Base-by-base conservation (phyloP, 495 filamentous ascomycete genomes). In the Penicillium coffeae region DNA sequence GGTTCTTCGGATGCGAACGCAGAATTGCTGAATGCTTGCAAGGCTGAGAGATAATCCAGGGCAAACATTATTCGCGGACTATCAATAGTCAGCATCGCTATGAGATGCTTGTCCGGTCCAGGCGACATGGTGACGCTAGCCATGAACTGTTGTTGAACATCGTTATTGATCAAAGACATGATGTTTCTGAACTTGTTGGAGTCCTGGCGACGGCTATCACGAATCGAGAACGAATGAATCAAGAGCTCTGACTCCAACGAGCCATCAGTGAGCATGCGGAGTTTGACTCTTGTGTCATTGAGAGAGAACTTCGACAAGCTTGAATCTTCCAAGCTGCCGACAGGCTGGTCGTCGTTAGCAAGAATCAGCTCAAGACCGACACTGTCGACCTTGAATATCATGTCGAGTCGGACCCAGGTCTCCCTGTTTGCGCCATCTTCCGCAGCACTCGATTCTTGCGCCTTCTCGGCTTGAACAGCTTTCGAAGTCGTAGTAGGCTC, bases 101-200 rank as follows among this genome's bases (percentile, higher is more conserved):
- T 90, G 39, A 96, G 66, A 69, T 87, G 88, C 51, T 82, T 80
- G 8, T 96, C 85, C 25, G 84, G 69, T 3, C 91, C 92, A 20
- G 89, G 88, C 7, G 94, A 91, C 63, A 97, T 92, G 7, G 90
- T 90, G 21, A 98, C 71, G 69, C 86, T 94, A 30, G 93, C 93
- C 94, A 98, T 97, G 62, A 97, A 95, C 51, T 87, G 83, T 69
- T 97, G 93, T 60, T 95, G 88, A 8, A 93, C 90, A 42, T 87
- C 85, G 51, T 89, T 88, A 63, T 96, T 97, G 58, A 90, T 88
- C 53, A 94, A 83, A 18, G 92, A 91, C 93, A 98, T 97, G 67
- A 97, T 95, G 64, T 94, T 95, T 36, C 89, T 81, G 78, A 92
- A 98, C 64, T 96, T 96, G 67, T 96, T 97, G 7, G 83, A 88